Percentiles rank a stretch among this genome's conserved stretches.
Conservation (phyloP, 352 stramenopile species). For the Phytophthora europaea region DNA sequence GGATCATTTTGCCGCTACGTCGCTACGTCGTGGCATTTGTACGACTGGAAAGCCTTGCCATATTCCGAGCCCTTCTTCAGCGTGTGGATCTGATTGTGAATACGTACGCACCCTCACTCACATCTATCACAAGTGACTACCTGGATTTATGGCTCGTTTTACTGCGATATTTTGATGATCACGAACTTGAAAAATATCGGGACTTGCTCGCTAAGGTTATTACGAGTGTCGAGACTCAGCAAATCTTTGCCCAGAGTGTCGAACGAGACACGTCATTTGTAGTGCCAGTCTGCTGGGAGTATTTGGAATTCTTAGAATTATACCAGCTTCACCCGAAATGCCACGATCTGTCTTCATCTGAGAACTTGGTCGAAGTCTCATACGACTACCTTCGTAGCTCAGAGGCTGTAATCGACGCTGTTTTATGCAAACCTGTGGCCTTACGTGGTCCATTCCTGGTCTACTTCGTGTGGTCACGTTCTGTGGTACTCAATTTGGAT, state of each 20-base stretch:
- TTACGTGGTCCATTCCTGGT: slow-evolving; percentile 50
- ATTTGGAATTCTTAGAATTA: slow-evolving; percentile 43
- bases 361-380: slow-evolving; percentile 26
- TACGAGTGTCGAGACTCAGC: slow-evolving; percentile 47
- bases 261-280: slow-evolving; percentile 30
- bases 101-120: slow-evolving; percentile 41
- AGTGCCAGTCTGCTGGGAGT: slow-evolving; percentile 44
- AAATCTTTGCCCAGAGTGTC: slow-evolving; percentile 27
- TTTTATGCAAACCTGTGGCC: slow-evolving; percentile 36
- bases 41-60: slow-evolving; percentile 49
- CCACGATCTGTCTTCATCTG: slow-evolving; percentile 33
- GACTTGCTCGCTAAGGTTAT: slow-evolving; percentile 51
- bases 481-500: slow-evolving; percentile 39
- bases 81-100: slow-evolving; percentile 59
- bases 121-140: slow-evolving; percentile 40
- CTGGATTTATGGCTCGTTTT: slow-evolving; percentile 58
- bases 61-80: slow-evolving; percentile 56
- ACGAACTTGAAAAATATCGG: slow-evolving; percentile 58
- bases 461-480: slow-evolving; percentile 61
- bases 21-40: slow-evolving; percentile 45
- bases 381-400: slow-evolving; percentile 34
- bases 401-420: slow-evolving; percentile 31
- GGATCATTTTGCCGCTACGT: slow-evolving; percentile 63
- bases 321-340: slow-evolving; percentile 34
- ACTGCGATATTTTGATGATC: slow-evolving; percentile 58